These are phyloP conservation scores for Kitagawia praeruptora DNA, from an alignment of 129 eudicot species.

Conservation along the genomic window DNA sequence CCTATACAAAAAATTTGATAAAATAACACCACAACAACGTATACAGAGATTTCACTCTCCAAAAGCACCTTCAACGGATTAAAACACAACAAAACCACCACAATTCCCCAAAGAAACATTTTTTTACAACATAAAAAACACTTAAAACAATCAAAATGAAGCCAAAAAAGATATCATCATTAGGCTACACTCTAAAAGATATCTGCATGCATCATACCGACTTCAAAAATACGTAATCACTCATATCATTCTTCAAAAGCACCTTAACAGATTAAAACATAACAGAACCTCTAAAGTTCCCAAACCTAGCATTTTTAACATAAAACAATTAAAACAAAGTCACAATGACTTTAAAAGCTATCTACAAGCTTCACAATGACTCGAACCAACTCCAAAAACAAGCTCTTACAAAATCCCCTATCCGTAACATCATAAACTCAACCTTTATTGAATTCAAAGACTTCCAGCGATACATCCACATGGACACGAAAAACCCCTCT, in stretches of 20 bases:
- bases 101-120: not conserved
- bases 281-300: not conserved
- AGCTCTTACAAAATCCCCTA: not conserved
- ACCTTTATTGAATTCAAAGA: not conserved
- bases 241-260: not conserved
- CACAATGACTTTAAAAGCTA: too few relatives aligned
- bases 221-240: not conserved
- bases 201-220: not conserved
- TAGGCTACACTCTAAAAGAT: not conserved
- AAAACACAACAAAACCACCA: not conserved
- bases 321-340: not conserved
- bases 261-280: not conserved
- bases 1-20: constrained; percentile 13
- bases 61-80: not conserved
- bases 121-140: not conserved
- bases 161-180: not conserved
- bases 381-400: not conserved
- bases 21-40: not conserved
- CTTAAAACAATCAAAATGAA: not conserved
- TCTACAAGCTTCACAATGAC: not conserved
- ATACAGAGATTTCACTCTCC: not conserved
- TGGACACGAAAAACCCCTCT: not conserved
- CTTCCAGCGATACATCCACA: not conserved
- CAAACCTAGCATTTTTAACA: not conserved
- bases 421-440: not conserved